Conservation (phyloP, 139 green algal genomes). For the Zygnema circumcarinatum region DNA sequence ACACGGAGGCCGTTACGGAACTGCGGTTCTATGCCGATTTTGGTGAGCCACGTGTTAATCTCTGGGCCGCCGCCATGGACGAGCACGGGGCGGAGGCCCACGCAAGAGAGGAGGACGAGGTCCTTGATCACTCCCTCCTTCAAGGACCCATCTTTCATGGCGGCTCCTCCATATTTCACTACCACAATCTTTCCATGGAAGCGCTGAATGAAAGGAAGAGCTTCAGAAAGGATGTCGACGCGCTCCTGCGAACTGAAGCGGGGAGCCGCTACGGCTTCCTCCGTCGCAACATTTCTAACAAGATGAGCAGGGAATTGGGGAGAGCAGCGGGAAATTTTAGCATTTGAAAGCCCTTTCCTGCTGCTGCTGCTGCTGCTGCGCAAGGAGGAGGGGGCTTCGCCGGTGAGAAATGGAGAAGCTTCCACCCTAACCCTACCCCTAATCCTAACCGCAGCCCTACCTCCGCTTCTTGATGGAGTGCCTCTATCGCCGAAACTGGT, state of each 20-base stretch:
- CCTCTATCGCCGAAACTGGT: too few species aligned
- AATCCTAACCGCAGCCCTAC: too few species aligned
- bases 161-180: constrained; percentile 98
- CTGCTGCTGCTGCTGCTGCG: too few species aligned
- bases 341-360: too few species aligned
- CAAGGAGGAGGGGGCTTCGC: too few species aligned
- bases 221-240: constrained; percentile 85
- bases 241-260: constrained; percentile 11
- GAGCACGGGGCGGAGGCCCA: constrained; percentile 91
- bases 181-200: constrained; percentile 90
- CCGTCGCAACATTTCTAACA: background rate
- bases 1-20: constrained; percentile 98
- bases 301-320: too few species aligned
- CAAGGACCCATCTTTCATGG: constrained; percentile 87
- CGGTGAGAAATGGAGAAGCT: too few species aligned
- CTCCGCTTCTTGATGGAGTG: too few species aligned
- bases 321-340: too few species aligned
- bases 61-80: constrained; percentile 98
- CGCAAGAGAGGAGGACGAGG: constrained; percentile 90
- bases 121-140: constrained; percentile 95
- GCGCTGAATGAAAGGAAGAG: constrained; percentile 89
- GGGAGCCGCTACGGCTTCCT: background rate
- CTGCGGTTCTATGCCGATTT: constrained; percentile 84
- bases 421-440: too few species aligned
- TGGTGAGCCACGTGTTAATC: constrained; percentile 97